These are phyloP conservation scores for Dactylorhiza incarnata DNA, from an alignment of 106 monocot genomes.

Conservation along the genomic window DNA sequence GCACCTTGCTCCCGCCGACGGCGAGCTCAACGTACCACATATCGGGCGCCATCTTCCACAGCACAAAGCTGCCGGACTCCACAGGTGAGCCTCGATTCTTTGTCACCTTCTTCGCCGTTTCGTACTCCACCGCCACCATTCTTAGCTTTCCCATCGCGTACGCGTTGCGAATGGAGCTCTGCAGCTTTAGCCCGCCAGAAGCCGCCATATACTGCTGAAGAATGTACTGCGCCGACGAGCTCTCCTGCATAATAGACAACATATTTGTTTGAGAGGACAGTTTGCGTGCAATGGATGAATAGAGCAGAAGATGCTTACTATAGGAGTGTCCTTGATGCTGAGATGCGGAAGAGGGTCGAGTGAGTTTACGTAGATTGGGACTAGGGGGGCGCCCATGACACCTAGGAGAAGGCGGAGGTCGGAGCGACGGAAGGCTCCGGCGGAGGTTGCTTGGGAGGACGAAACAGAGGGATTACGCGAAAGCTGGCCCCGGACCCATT, in stretches of 20 bases:
- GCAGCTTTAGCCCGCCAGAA: constrained; percentile 70
- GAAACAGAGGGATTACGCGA: constrained; percentile 28
- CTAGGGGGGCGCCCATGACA: constrained; percentile 73
- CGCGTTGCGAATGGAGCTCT: constrained; percentile 60
- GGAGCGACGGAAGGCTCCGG: constrained; percentile 22
- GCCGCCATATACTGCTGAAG: constrained; percentile 93
- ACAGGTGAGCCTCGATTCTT: constrained; percentile 42
- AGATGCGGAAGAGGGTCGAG: constrained; percentile 47
- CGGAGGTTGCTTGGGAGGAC: neutral
- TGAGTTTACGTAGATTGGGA: constrained; percentile 42
- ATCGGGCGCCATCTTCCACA: constrained; percentile 94
- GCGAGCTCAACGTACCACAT: constrained; percentile 99
- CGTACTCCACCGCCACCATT: constrained; percentile 87
- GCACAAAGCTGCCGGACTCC: constrained; percentile 87
- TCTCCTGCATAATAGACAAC: constrained; percentile 39
- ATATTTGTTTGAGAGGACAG: neutral
- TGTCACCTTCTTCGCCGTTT: constrained; percentile 58
- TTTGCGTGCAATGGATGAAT: neutral
- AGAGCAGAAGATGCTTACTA: constrained; percentile 26
- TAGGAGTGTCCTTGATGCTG: constrained; percentile 62
- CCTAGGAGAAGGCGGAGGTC: constrained; percentile 66
- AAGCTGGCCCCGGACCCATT: constrained; percentile 66
- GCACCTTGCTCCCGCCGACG: constrained; percentile 96
- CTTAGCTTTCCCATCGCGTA: constrained; percentile 82
- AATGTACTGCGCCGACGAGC: constrained; percentile 90